Base-by-base conservation (phyloP, 805 yeast genomes). In the Spathaspora gorwiae region DNA sequence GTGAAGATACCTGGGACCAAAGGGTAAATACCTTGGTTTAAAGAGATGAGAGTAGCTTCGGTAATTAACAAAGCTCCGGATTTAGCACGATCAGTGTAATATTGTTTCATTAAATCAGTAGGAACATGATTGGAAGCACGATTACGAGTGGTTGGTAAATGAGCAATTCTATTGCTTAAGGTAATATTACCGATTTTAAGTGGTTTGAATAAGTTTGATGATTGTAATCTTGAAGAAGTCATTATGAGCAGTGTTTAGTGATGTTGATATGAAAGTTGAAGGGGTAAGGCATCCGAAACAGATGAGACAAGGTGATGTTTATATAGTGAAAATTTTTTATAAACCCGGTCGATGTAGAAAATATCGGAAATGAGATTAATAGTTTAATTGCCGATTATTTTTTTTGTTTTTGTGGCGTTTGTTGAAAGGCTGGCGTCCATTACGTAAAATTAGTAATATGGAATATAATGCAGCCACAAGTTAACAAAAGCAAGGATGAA, bases 1-100 rank as follows among this genome's bases (percentile, higher is more conserved):
- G 64, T 70, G 64, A 70, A 72, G 42, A 81, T 70, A 53, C 80
- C 80, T 27, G 85, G 83, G 3, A 65, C 75, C 26, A 59, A 47
- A n/a, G 59, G 37, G 47, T 67, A 71, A 26, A 76, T 67, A 45
- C 82, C 78, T 34, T 64, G 59, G 26, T 42, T 56, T 32, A 57
- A 55, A 3, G 70, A 57, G 7, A 65, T 59, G 24, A 56, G 47
- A 8, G 68, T 61, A n/a, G 63, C 70, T 51, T 68, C 73, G 11
- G 70, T 48, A 8, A 62, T 53, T 6, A 67, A 19, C 14, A 65
- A 52, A 1, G 60, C 44, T 0, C 71, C 71, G 15, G 33, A 39
- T 26, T 55, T 49, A 7, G 71, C 55, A 46, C 72, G 55, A 39
- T 64, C 62, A 26, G 52, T 52, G 45, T 66, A 68, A 47, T 65